A percentile compares a stretch with the other conserved stretches of the same genome.
Evolutionary conservation across 176 grass and related monocot genomes (phyloP).

Genomic region (Aegilops sharonensis): DNA sequence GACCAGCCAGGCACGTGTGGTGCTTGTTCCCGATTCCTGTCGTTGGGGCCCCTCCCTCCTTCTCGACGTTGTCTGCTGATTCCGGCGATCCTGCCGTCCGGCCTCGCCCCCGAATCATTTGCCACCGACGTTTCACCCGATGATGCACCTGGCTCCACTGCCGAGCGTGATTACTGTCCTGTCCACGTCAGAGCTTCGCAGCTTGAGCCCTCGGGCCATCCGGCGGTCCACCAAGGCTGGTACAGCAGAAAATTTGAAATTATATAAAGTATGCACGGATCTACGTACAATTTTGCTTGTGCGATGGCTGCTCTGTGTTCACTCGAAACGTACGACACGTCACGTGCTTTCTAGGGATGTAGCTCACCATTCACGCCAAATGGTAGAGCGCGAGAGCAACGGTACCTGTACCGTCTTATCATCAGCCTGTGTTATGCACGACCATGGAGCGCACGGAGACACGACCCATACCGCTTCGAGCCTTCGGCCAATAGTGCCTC

Average conservation of each 20-base stretch:
- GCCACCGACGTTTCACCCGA: neutral
- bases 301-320: neutral
- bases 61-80: neutral
- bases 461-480: no score
- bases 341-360: neutral
- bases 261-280: neutral
- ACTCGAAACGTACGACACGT: neutral
- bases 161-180: neutral
- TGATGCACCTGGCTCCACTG: neutral
- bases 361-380: no score
- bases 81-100: neutral
- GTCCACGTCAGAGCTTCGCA: neutral
- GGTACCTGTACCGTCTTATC: no score
- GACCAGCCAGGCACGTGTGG: neutral
- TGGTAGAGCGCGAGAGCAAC: no score
- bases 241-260: no score
- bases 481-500: no score
- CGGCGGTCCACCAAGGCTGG: no score
- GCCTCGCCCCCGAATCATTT: slow-evolving; percentile 8
- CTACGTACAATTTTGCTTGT: neutral
- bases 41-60: neutral
- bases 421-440: no score
- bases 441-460: no score
- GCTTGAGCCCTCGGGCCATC: no score
- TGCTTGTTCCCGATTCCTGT: neutral